Evolutionary conservation across 345 rosid species (phyloP).

Genomic region (Xanthoceras sorbifolium): DNA sequence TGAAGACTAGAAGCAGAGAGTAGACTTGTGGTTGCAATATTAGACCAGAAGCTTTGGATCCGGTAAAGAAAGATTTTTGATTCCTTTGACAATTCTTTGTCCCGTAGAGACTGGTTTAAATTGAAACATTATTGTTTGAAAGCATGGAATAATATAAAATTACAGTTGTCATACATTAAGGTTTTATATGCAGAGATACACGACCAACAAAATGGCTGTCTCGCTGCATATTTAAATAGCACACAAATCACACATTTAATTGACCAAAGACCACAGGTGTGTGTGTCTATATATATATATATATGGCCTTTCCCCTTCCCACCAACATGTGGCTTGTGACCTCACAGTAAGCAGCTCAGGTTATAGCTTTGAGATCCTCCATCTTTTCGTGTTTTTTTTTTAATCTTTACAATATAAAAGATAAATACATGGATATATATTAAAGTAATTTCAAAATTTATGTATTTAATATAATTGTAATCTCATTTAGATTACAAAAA

Average conservation of each 20-base stretch:
- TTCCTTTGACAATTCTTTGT: constrained; percentile 22
- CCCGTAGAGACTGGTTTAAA: background rate
- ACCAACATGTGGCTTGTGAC: constrained; percentile 2
- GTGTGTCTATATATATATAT: too few species aligned
- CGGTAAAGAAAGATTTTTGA: background rate
- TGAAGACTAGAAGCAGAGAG: constrained; percentile 6
- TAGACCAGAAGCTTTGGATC: constrained; percentile 18
- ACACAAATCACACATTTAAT: background rate
- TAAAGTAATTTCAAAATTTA: too few species aligned
- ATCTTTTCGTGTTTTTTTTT: too few species aligned
- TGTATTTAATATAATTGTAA: too few species aligned
- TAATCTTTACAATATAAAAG: too few species aligned
- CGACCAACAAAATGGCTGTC: background rate
- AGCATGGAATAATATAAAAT: background rate
- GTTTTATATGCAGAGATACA: background rate
- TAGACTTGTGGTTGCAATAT: constrained; percentile 22
- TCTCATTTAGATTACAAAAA: too few species aligned
- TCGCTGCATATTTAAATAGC: background rate
- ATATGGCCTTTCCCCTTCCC: background rate
- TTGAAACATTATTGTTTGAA: constrained; percentile 9
- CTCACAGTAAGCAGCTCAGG: background rate
- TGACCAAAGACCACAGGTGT: background rate
- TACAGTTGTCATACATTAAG: background rate
- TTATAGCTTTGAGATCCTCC: too few species aligned
- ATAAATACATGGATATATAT: too few species aligned